These are phyloP conservation scores for Sanghuangporus sanghuang DNA, from an alignment of 1,284 basidiomycete genomes.

Conservation along the genomic window DNA sequence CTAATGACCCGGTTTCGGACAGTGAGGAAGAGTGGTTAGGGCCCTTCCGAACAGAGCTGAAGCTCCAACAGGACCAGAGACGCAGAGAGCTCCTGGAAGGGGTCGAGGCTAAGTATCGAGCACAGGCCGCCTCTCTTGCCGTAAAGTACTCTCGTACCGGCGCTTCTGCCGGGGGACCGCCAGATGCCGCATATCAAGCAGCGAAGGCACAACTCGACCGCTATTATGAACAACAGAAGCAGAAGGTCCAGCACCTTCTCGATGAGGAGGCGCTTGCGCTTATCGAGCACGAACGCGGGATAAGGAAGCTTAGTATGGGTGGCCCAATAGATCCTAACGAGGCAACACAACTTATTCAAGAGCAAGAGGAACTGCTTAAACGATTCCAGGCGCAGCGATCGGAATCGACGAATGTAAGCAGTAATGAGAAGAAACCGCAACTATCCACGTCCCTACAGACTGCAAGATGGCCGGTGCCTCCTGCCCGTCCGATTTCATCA, in stretches of 20 bases:
- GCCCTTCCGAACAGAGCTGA: conserved; percentile 1
- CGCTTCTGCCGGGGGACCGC: background rate
- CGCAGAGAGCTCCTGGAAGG: background rate
- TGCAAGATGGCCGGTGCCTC: background rate
- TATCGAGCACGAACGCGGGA: conserved; percentile 8
- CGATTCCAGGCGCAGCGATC: background rate
- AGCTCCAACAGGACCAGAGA: background rate
- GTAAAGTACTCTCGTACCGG: background rate
- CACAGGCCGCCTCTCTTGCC: background rate
- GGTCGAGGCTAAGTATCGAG: background rate
- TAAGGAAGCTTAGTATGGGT: conserved; percentile 10
- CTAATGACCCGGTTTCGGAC: background rate
- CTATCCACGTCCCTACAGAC: background rate
- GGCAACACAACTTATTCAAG: conserved; percentile 1
- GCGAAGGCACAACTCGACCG: background rate
- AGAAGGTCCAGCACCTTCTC: conserved; percentile 1
- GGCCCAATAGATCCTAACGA: background rate
- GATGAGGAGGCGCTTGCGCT: conserved; percentile 3
- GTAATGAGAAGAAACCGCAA: background rate
- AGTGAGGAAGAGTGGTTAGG: conserved; percentile 8
- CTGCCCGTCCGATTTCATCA: background rate
- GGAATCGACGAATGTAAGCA: background rate
- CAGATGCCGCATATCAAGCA: background rate
- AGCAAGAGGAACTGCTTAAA: conserved; percentile 10
- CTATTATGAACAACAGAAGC: background rate